Conservation (phyloP, 2,329 filamentous ascomycete species). For the Apiospora aurea region DNA sequence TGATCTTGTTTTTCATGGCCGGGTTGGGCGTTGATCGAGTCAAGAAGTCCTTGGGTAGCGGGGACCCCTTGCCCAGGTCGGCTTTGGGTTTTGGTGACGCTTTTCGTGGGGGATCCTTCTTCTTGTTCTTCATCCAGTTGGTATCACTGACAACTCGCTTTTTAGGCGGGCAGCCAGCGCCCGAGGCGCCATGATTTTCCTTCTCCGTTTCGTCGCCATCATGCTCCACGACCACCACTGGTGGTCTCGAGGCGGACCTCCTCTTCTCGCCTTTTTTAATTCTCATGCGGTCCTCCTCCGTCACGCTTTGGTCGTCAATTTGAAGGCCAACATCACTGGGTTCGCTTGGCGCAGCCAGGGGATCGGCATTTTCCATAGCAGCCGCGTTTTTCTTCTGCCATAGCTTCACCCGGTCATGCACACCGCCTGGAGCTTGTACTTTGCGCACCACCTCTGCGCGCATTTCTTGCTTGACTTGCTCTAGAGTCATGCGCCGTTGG, state of each 20-base stretch:
- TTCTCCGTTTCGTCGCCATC: conserved; percentile 40
- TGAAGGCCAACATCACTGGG: conserved; percentile 68
- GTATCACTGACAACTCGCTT: conserved; percentile 94
- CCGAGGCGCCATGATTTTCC: conserved; percentile 46
- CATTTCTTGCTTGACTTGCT: conserved; percentile 67
- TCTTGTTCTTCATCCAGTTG: conserved; percentile 77
- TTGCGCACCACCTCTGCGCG: conserved; percentile 64
- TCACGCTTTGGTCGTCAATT: conserved; percentile 66
- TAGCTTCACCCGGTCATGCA: conserved; percentile 79
- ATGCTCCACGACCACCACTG: conserved; percentile 39
- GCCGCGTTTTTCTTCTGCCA: conserved; percentile 84
- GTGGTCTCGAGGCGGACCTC: conserved; percentile 29
- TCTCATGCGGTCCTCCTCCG: conserved; percentile 65
- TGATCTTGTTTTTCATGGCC: conserved; percentile 64
- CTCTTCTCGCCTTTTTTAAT: conserved; percentile 60
- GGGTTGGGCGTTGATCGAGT: conserved; percentile 61
- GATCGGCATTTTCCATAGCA: conserved; percentile 61
- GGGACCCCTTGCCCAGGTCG: conserved; percentile 44
- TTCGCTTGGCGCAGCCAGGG: conserved; percentile 60
- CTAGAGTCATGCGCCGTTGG: conserved; percentile 63
- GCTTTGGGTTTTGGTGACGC: conserved; percentile 46
- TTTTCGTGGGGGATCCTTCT: conserved; percentile 54
- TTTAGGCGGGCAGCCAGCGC: conserved; percentile 72
- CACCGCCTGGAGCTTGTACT: conserved; percentile 69
- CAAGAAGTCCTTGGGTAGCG: conserved; percentile 66